These are phyloP conservation scores for Ochetophila trinervis DNA, from an alignment of 306 rosid species.

Conservation along the genomic window DNA sequence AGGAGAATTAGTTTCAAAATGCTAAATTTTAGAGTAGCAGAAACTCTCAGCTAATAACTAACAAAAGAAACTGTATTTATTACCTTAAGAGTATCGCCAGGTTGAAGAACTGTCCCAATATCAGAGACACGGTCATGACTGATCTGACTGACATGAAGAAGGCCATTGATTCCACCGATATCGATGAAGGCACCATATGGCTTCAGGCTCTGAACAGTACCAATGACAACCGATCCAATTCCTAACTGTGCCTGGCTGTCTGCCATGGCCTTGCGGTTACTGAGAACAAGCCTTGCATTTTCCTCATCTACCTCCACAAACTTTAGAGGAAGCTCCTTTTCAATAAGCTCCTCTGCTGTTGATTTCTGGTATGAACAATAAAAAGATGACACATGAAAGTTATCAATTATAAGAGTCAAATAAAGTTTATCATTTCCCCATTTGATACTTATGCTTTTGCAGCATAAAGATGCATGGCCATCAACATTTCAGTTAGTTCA, in stretches of 20 bases:
- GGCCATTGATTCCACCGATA: conserved; percentile 97
- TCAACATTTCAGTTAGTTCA: conserved; percentile 1
- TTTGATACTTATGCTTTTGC: background rate
- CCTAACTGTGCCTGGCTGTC: conserved; percentile 95
- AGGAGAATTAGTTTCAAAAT: conserved; percentile 22
- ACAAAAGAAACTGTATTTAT: conserved; percentile 16
- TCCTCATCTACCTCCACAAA: conserved; percentile 98
- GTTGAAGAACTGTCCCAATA: conserved; percentile 85
- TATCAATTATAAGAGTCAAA: too few species aligned
- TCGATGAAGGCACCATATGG: conserved; percentile 97
- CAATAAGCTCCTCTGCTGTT: conserved; percentile 83
- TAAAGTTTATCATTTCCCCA: background rate
- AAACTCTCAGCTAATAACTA: conserved; percentile 16
- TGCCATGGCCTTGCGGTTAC: conserved; percentile 96
- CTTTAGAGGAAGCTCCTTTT: conserved; percentile 80
- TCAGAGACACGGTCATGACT: conserved; percentile 93
- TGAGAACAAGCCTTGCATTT: conserved; percentile 82
- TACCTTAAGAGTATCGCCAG: conserved; percentile 96
- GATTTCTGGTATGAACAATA: conserved; percentile 46
- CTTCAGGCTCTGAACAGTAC: conserved; percentile 86
- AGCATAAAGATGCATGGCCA: background rate
- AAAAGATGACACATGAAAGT: background rate
- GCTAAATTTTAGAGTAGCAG: conserved; percentile 9
- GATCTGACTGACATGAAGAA: conserved; percentile 98
- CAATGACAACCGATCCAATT: conserved; percentile 93